Evolutionary conservation across 768 basidiomycete genomes (phyloP).

Genomic region (Neoboletus magnificus): DNA sequence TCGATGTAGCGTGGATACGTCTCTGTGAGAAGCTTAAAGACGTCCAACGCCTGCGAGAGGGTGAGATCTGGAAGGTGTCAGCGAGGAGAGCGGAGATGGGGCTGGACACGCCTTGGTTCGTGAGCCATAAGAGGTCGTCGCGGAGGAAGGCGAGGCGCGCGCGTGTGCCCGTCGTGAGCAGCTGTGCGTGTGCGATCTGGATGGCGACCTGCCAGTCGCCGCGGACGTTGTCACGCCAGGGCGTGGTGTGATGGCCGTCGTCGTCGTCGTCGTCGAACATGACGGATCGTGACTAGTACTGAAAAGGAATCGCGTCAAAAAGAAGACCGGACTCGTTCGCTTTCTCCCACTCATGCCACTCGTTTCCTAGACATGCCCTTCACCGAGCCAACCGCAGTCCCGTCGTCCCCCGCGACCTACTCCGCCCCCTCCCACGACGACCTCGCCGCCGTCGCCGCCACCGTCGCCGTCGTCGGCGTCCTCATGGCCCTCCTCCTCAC

Average conservation of each 20-base stretch:
- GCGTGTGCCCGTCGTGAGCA: slow-evolving; percentile 55
- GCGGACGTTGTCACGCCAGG: slow-evolving; percentile 56
- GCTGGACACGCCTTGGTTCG: slow-evolving; percentile 49
- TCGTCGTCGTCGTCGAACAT: slow-evolving; percentile 24
- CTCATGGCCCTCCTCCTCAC: not conserved
- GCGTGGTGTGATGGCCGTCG: slow-evolving; percentile 22
- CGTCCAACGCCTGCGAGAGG: slow-evolving; percentile 58
- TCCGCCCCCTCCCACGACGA: slow-evolving; percentile 6
- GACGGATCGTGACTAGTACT: not conserved
- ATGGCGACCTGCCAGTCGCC: slow-evolving; percentile 55
- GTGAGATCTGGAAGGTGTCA: slow-evolving; percentile 47
- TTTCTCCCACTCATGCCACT: too few relatives aligned
- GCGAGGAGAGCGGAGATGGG: not conserved
- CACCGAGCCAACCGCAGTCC: not conserved
- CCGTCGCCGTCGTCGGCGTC: slow-evolving; percentile 19
- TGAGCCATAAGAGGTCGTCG: slow-evolving; percentile 58
- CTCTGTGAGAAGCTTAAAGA: slow-evolving; percentile 68
- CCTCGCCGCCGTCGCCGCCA: slow-evolving; percentile 21
- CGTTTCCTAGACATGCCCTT: not conserved
- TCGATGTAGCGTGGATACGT: slow-evolving; percentile 83
- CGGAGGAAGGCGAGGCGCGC: slow-evolving; percentile 54
- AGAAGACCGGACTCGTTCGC: too few relatives aligned
- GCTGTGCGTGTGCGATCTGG: slow-evolving; percentile 46
- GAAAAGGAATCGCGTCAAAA: not conserved
- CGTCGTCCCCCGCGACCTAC: slow-evolving; percentile 1